A percentile compares a stretch with the other conserved stretches of the same genome.
These are phyloP conservation scores for Sarcomyxa edulis DNA, from an alignment of 768 basidiomycete species.

Conservation along the genomic window DNA sequence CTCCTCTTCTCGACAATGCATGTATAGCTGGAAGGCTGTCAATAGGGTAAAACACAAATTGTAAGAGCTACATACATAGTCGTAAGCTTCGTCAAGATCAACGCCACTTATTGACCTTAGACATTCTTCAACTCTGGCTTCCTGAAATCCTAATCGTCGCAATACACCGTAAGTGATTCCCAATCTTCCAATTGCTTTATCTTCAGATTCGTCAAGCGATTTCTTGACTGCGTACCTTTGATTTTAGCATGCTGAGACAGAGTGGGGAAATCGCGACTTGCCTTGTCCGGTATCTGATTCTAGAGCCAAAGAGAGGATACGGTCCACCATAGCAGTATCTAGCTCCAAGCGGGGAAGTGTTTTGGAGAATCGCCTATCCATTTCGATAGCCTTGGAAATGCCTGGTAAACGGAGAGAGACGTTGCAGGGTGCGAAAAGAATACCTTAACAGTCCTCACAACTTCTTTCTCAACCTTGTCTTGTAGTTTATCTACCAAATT, in stretches of 20 bases:
- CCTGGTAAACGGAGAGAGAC: slow-evolving; percentile 14
- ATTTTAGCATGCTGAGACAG: background rate
- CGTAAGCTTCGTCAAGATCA: slow-evolving; percentile 83
- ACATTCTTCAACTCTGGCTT: slow-evolving; percentile 67
- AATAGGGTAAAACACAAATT: slow-evolving; percentile 1
- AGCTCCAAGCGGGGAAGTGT: slow-evolving; percentile 59
- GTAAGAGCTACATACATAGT: slow-evolving; percentile 63
- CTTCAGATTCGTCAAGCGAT: slow-evolving; percentile 51
- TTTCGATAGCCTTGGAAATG: slow-evolving; percentile 62
- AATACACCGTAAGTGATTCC: slow-evolving; percentile 81
- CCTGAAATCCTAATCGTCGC: slow-evolving; percentile 69
- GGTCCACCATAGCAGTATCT: slow-evolving; percentile 50
- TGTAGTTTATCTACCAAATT: slow-evolving; percentile 75
- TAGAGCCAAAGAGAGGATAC: slow-evolving; percentile 49
- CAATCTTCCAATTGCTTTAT: slow-evolving; percentile 65
- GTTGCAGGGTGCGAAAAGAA: slow-evolving; percentile 3
- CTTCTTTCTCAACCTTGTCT: slow-evolving; percentile 86
- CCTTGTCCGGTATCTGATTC: slow-evolving; percentile 27
- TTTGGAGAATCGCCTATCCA: slow-evolving; percentile 70
- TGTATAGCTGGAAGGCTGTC: slow-evolving; percentile 44
- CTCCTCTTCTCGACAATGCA: slow-evolving; percentile 60
- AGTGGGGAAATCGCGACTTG: slow-evolving; percentile 11
- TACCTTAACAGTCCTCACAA: slow-evolving; percentile 66
- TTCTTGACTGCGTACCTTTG: slow-evolving; percentile 31
- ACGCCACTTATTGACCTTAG: slow-evolving; percentile 55